phyloP scores from a whole-genome alignment of 2,329 filamentous ascomycete species.

The Anthostomella pinea region DNA sequence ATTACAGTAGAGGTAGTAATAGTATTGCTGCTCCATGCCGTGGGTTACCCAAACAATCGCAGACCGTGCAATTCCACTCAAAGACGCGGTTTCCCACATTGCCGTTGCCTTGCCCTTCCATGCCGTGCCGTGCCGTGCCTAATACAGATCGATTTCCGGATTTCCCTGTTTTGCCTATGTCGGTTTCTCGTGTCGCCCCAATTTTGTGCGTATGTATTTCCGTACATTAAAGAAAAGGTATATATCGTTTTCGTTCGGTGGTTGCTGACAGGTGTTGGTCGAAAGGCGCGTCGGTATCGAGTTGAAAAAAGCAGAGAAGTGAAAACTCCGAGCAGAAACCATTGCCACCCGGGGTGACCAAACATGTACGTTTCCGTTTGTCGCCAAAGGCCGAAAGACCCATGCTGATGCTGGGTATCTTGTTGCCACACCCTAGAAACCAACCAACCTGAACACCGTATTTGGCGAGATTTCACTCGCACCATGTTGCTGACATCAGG shows the following conservation, averaged over 20 bases:
- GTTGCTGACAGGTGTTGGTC: constrained; percentile 6
- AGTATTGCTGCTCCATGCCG: too few relatives aligned
- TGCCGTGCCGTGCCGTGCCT: too few relatives aligned
- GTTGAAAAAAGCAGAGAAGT: constrained; percentile 14
- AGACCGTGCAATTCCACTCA: too few relatives aligned
- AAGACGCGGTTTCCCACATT: too few relatives aligned
- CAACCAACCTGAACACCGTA: constrained; percentile 34
- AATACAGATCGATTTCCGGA: too few relatives aligned
- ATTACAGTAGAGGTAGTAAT: too few relatives aligned
- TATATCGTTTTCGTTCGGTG: constrained; percentile 20
- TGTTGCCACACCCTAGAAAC: constrained; percentile 26
- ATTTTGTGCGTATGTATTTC: neutral
- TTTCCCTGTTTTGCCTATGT: neutral
- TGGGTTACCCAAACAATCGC: too few relatives aligned
- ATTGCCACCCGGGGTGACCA: constrained; percentile 10
- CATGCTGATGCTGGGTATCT: constrained; percentile 36
- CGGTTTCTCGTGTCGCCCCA: constrained; percentile 5
- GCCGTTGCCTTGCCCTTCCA: too few relatives aligned
- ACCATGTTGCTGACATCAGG: constrained; percentile 7
- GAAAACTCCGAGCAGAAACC: constrained; percentile 15
- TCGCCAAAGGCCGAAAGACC: constrained; percentile 34
- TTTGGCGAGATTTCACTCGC: too few relatives aligned
- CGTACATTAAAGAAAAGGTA: constrained; percentile 11
- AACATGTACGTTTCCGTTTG: constrained; percentile 26
- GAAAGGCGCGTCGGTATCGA: constrained; percentile 14